A percentile compares a stretch with the other conserved stretches of the same genome.
Evolutionary conservation across 371 early-diverging fungal genomes (phyloP).

Genomic region (Parasitella parasitica): DNA sequence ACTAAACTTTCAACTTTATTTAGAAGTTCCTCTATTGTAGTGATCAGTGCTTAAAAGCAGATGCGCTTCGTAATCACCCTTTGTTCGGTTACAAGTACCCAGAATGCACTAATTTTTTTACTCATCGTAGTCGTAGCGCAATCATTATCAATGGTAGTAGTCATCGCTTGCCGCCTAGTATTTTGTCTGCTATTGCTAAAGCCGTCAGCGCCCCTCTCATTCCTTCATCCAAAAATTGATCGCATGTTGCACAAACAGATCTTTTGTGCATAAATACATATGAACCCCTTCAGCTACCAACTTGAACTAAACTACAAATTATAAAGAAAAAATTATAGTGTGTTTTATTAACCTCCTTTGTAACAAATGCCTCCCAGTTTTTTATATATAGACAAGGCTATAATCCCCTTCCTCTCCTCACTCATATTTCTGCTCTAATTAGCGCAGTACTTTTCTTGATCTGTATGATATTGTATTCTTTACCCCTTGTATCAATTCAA

Average conservation of each 20-base stretch:
- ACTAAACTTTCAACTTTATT: neutral
- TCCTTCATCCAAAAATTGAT: neutral
- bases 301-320: neutral
- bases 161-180: neutral
- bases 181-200: neutral
- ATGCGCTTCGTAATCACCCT: slow-evolving; percentile 38
- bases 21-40: slow-evolving; percentile 44
- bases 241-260: neutral
- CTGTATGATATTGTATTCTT: neutral
- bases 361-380: neutral
- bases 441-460: neutral
- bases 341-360: neutral
- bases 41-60: slow-evolving; percentile 33
- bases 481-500: neutral
- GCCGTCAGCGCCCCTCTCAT: neutral
- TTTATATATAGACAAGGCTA: neutral
- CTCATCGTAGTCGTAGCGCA: neutral
- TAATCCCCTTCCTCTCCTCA: neutral
- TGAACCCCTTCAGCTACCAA: neutral
- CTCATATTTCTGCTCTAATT: neutral
- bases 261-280: neutral
- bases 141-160: neutral
- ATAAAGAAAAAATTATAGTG: neutral
- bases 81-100: slow-evolving; percentile 35
- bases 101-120: slow-evolving; percentile 35